Base-by-base conservation (phyloP, 2,329 filamentous ascomycete genomes). In the Aureobasidium mangrovei region DNA sequence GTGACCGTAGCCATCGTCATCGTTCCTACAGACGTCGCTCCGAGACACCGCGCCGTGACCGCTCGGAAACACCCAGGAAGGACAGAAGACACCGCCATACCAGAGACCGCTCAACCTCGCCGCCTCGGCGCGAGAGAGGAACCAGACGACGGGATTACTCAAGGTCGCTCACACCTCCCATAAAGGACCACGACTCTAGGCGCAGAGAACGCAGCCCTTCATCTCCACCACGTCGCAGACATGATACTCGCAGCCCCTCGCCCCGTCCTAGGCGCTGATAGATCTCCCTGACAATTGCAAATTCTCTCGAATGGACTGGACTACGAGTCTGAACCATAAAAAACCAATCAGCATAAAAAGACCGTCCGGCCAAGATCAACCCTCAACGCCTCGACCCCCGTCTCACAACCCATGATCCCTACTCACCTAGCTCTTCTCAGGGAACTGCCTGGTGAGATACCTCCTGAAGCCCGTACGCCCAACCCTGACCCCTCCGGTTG, bases 391-490 rank as follows among this genome's bases (percentile, higher is more conserved):
- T 18, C 18, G 18, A 18, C 18, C 18, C 18, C 18, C 18, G 18
- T 18, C 18, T 18, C 18, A 18, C 18, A 35, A 12, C 7, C 32
- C 32, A 35, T 35, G 32, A 12, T 12, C 32, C 7, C 10, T 7
- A 12, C 32, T 41, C 38, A 8, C 6, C 26, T 28, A 54, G 8
- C 43, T 47, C n/a, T 38, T 54, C 28, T 57, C 57, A 12, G 55
- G 52, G 55, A 67, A 69, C 46, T 69, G 67, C 58, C 62, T 59
- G 6, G 61, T 64, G 44, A 69, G 57, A 56, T 64, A 68, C 45
- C 59, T 63, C 48, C 67, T 61, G 51, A 65, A 69, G 3, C 67
- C 67, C 38, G 57, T 56, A 39, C 63, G 63, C 6, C 61, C 56
- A 54, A 69, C 52, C 18, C 28, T 57, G 63, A 65, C 65, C 3